These are phyloP conservation scores for Phytopythium ostracodes DNA, from an alignment of 352 stramenopile species.

Conservation along the genomic window DNA sequence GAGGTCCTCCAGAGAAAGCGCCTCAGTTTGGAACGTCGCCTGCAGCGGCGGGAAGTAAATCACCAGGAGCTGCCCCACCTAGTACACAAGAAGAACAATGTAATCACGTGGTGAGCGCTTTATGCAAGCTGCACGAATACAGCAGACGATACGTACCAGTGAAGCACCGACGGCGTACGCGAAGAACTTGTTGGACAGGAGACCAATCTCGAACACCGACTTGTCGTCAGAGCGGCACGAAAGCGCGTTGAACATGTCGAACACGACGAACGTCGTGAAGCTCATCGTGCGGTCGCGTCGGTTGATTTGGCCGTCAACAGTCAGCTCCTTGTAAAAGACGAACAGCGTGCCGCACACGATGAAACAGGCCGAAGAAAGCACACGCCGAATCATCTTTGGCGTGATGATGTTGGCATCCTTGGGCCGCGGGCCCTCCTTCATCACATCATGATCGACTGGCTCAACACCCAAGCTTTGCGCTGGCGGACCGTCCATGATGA, in stretches of 20 bases:
- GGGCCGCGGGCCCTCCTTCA: constrained; percentile 78
- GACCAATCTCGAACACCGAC: constrained; percentile 90
- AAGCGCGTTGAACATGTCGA: constrained; percentile 98
- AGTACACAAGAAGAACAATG: no score
- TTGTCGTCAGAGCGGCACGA: constrained; percentile 94
- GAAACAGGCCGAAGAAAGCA: constrained; percentile 65
- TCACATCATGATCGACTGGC: constrained; percentile 79
- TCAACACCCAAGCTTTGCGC: constrained; percentile 86
- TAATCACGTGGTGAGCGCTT: background rate
- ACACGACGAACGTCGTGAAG: constrained; percentile 99
- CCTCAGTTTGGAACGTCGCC: constrained; percentile 95
- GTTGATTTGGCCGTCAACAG: constrained; percentile 87
- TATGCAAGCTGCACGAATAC: background rate
- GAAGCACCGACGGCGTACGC: constrained; percentile 91
- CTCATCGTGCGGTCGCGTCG: constrained; percentile 97
- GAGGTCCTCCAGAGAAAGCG: constrained; percentile 90
- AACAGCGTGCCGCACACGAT: constrained; percentile 80
- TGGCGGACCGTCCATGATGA: constrained; percentile 95
- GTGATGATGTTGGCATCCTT: constrained; percentile 83
- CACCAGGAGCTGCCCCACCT: constrained; percentile 93
- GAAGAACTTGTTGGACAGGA: constrained; percentile 94
- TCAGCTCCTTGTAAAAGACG: constrained; percentile 84
- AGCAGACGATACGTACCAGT: constrained; percentile 34
- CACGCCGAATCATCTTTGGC: constrained; percentile 54
- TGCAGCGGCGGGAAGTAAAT: constrained; percentile 97